phyloP scores from a whole-genome alignment of 2,329 filamentous ascomycete species.

The Myriangium duriaei region DNA sequence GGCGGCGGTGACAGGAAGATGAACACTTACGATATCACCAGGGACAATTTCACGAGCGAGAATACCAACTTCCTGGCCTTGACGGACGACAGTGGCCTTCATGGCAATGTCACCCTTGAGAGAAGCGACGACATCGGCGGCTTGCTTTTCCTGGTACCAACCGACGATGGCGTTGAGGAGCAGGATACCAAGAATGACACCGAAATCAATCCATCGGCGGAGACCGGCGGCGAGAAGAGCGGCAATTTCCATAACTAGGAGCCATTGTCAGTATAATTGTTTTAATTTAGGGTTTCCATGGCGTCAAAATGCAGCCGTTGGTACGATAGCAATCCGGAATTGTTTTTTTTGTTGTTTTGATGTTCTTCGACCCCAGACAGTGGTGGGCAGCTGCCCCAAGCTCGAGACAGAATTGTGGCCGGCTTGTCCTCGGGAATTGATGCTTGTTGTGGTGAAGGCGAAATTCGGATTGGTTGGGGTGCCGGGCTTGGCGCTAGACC shows the following conservation, averaged over 20 bases:
- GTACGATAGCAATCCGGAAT: slow-evolving; percentile 8
- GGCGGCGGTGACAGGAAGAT: background rate
- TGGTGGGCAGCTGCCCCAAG: no score
- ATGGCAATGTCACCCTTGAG: slow-evolving; percentile 70
- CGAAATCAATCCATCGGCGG: slow-evolving; percentile 63
- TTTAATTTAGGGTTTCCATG: background rate
- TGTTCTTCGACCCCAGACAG: no score
- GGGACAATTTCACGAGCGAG: slow-evolving; percentile 63
- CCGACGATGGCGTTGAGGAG: slow-evolving; percentile 63
- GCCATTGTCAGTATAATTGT: slow-evolving; percentile 16
- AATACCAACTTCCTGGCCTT: slow-evolving; percentile 55
- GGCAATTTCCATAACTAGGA: slow-evolving; percentile 61
- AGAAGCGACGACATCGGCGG: slow-evolving; percentile 60
- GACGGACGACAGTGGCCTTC: slow-evolving; percentile 55
- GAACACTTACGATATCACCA: slow-evolving; percentile 54
- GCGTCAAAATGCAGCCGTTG: slow-evolving; percentile 1
- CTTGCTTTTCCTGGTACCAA: slow-evolving; percentile 74
- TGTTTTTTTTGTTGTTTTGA: slow-evolving; percentile 8
- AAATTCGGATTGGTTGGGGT: slow-evolving; percentile 8
- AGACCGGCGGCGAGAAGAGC: slow-evolving; percentile 62
- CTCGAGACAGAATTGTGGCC: no score
- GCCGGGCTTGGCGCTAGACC: slow-evolving; percentile 5
- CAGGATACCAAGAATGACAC: slow-evolving; percentile 66
- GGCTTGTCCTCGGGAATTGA: background rate
- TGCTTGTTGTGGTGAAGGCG: background rate